phyloP scores from a whole-genome alignment of 1,139 yeast species.

The Candida sojae region DNA sequence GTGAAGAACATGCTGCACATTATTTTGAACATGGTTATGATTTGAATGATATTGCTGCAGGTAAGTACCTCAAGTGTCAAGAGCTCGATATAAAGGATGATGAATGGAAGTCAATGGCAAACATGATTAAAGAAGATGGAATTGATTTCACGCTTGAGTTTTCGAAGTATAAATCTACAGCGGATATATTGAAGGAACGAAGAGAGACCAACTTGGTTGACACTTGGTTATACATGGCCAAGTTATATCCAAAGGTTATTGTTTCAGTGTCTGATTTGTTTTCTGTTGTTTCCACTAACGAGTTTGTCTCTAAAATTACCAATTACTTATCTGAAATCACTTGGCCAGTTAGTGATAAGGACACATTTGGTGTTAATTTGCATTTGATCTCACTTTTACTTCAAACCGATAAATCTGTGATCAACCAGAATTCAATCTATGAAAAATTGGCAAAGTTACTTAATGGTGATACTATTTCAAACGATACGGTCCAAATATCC shows the following conservation, averaged over 20 bases:
- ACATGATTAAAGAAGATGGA: constrained; percentile 13
- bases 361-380: constrained; percentile 10
- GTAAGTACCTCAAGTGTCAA: constrained; percentile 27
- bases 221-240: constrained; percentile 51
- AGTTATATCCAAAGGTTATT: constrained; percentile 52
- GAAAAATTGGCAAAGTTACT: constrained; percentile 42
- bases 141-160: constrained; percentile 18
- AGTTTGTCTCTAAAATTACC: constrained; percentile 2
- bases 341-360: constrained; percentile 4
- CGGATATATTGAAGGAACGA: constrained; percentile 21
- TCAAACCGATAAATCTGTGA: constrained; percentile 21
- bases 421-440: constrained; percentile 12
- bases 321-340: neutral
- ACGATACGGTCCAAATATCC: constrained; percentile 31
- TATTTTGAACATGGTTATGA: constrained; percentile 31
- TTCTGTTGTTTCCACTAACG: constrained; percentile 3
- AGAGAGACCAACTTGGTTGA: constrained; percentile 40
- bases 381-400: constrained; percentile 26
- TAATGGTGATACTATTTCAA: constrained; percentile 10
- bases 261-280: constrained; percentile 53
- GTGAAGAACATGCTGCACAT: constrained; percentile 39
- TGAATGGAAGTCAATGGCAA: constrained; percentile 22
- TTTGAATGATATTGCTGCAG: constrained; percentile 19
- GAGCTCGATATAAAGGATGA: constrained; percentile 24
- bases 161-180: constrained; percentile 13